A percentile compares a stretch with the other conserved stretches of the same genome.
These are phyloP conservation scores for Thalassiosira gravida DNA, from an alignment of 352 stramenopile genomes.

Conservation along the genomic window DNA sequence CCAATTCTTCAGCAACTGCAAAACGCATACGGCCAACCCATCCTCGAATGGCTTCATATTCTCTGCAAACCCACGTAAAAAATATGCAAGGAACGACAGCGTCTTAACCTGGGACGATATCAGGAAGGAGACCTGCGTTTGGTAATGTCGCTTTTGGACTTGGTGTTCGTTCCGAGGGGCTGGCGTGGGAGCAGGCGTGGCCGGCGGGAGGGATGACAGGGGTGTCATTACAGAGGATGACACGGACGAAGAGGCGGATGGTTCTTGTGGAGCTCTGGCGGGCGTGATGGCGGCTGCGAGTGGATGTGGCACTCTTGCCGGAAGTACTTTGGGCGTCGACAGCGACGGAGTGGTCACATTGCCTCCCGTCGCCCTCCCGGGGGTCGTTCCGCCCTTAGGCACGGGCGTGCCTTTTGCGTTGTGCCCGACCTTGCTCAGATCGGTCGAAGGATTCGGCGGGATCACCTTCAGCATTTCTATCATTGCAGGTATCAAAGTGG, in stretches of 20 bases:
- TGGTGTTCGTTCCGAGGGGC: background rate
- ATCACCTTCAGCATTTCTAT: constrained; percentile 92
- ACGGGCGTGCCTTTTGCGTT: background rate
- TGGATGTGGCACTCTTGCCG: constrained; percentile 1
- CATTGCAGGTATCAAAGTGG: constrained; percentile 95
- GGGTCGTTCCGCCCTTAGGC: background rate
- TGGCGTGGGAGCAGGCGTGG: background rate
- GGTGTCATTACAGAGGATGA: background rate
- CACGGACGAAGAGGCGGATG: too few relatives aligned
- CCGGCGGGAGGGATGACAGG: background rate
- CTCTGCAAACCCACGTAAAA: constrained; percentile 90
- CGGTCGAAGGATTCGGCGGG: constrained; percentile 66
- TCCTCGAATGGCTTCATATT: constrained; percentile 93
- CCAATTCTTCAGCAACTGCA: constrained; percentile 89
- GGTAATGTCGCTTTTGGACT: constrained; percentile 9
- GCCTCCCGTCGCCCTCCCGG: background rate
- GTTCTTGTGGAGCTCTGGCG: background rate
- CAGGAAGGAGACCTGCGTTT: constrained; percentile 63
- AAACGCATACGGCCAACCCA: constrained; percentile 91
- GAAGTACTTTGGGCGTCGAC: constrained; percentile 7
- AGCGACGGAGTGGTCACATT: background rate
- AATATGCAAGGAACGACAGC: constrained; percentile 96
- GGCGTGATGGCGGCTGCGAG: background rate
- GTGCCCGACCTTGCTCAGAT: background rate
- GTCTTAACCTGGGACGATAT: constrained; percentile 96